Base-by-base conservation (phyloP, 352 stramenopile species). In the Plasmopara muralis region DNA sequence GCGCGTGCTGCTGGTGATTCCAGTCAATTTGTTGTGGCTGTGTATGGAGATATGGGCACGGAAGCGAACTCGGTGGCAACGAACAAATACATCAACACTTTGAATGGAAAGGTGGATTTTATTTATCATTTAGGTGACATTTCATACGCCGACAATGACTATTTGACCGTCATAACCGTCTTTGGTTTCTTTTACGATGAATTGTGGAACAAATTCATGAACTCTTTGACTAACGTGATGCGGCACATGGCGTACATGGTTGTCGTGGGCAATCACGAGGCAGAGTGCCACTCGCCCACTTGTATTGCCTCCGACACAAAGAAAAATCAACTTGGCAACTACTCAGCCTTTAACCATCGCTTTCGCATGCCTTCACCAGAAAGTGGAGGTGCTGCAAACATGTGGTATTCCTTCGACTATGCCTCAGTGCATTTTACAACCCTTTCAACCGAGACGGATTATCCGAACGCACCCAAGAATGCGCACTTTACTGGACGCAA, bases 401-500 rank as follows among this genome's bases (percentile, higher is more conserved):
- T 77, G 68, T 74, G 62, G 64, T 72, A 72, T 43, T 74, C 68
- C 12, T 77, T 61, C 28, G 61, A 74, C 12, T 67, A 72, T 37
- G 64, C 49, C 4, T 56, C 64, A 10, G 72, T 85, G 14, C 83
- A 94, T 52, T 85, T 91, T 18, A 79, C 80, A 0, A 62, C 74
- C 9, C 48, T 95, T 6, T 82, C 77, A 35, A 80, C 70, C 12
- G 84, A 95, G 59, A 92, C 71, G 0, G 70, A 79, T 33, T 79
- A 66, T 42, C 41, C 49, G 3, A 55, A 62, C 16, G 54, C 64
- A 8, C 70, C 66, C 0, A 62, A 10, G 39, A 79, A 79, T 50
- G 58, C 47, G 8, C 71, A 75, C 43, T 25, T 47, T 7, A 59
- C 54, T 6, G 48, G 61, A 5, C 53, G 60, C 20, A 43, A 50